phyloP scores from a whole-genome alignment of 2,329 filamentous ascomycete species.

The Biscogniauxia mediterranea region DNA sequence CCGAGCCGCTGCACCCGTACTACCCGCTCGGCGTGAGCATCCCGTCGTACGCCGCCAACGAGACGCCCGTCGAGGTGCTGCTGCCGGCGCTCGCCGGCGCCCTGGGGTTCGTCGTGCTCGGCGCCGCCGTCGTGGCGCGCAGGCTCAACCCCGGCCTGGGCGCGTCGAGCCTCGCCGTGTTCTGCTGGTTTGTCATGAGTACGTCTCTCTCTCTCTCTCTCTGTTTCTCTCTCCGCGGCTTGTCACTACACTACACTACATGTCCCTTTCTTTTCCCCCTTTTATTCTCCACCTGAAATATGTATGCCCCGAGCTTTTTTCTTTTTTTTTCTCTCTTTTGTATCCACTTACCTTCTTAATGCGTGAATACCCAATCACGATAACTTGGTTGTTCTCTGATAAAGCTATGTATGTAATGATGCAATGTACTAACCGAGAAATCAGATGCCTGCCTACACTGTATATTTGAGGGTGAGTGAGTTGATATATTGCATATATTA shows the following conservation, averaged over 20 bases:
- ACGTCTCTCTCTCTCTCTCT: constrained; percentile 25
- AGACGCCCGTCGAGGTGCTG: constrained; percentile 37
- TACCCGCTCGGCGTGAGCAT: constrained; percentile 45
- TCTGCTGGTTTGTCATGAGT: constrained; percentile 58
- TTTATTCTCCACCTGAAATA: constrained; percentile 10
- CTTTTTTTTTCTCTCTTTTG: no score
- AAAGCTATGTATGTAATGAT: background rate
- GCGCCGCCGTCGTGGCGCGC: constrained; percentile 32
- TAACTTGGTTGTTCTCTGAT: no score
- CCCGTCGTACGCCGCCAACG: constrained; percentile 46
- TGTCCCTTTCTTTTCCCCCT: background rate
- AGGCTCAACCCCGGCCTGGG: constrained; percentile 33
- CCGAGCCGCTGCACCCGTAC: constrained; percentile 46
- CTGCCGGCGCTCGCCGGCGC: constrained; percentile 38
- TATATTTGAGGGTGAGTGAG: constrained; percentile 73
- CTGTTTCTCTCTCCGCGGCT: background rate
- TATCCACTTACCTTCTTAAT: background rate
- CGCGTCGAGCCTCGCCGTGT: constrained; percentile 41
- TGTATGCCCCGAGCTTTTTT: background rate
- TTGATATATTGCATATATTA: background rate
- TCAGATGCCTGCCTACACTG: constrained; percentile 69
- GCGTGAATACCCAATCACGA: no score
- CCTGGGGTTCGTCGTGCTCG: constrained; percentile 36
- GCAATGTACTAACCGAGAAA: background rate
- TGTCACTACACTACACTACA: no score